A percentile compares a stretch with the other conserved stretches of the same genome.
phyloP scores from a whole-genome alignment of 192 early-diverging fungal species.

The Ramicandelaber brevisporus region DNA sequence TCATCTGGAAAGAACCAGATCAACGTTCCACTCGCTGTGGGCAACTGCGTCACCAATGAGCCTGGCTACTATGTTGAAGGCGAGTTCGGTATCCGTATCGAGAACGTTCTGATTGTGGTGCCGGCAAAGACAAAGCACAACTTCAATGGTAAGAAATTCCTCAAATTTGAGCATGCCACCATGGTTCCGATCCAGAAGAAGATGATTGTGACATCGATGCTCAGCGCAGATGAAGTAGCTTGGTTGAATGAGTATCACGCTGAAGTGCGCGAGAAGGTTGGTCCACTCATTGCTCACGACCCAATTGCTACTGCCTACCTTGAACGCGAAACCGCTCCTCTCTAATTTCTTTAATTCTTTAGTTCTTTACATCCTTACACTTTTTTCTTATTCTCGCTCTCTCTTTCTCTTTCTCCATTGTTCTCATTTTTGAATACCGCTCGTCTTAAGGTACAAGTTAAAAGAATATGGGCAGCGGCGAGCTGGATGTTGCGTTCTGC shows the following conservation, averaged over 20 bases:
- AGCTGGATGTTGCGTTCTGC: no score
- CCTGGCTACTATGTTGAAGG: constrained; percentile 97
- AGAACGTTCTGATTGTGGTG: constrained; percentile 71
- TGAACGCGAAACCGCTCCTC: no score
- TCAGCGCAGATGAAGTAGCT: constrained; percentile 39
- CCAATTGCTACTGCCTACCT: no score
- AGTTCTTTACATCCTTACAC: no score
- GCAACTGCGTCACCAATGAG: constrained; percentile 93
- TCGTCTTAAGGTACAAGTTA: no score
- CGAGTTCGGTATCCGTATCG: constrained; percentile 89
- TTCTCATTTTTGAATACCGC: no score
- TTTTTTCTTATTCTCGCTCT: no score
- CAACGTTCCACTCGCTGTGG: constrained; percentile 45
- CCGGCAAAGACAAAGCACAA: constrained; percentile 44
- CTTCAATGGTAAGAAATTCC: constrained; percentile 59
- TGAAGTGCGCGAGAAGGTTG: constrained; percentile 46
- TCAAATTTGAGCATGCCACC: constrained; percentile 83
- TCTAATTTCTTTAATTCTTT: no score
- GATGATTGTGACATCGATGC: constrained; percentile 40
- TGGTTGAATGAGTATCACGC: constrained; percentile 81
- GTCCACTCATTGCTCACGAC: constrained; percentile 57
- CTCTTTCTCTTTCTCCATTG: no score
- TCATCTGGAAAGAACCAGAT: constrained; percentile 48
- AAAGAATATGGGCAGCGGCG: no score
- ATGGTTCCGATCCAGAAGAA: constrained; percentile 75